phyloP scores from a whole-genome alignment of 2,329 filamentous ascomycete species.

The Monilinia aucupariae region DNA sequence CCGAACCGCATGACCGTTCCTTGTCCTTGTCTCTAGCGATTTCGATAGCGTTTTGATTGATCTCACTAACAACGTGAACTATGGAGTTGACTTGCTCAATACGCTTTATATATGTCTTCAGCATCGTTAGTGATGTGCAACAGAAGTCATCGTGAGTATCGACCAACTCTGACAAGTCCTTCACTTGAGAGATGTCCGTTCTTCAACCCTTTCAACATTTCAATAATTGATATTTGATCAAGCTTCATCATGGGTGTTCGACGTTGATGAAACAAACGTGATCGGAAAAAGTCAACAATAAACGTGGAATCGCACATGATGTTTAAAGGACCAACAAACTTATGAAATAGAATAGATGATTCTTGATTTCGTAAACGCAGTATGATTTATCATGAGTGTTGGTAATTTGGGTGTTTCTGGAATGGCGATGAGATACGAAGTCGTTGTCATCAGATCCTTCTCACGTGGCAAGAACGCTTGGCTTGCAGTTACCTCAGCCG shows the following conservation, averaged over 20 bases:
- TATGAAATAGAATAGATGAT: neutral
- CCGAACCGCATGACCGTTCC: slow-evolving; percentile 19
- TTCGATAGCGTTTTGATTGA: slow-evolving; percentile 23
- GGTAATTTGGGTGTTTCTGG: neutral
- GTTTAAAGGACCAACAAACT: neutral
- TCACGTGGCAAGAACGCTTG: neutral
- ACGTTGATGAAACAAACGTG: neutral
- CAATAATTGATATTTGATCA: neutral
- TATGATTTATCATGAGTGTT: neutral
- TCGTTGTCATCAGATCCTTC: neutral
- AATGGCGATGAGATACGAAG: too few relatives aligned
- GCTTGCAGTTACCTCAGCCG: neutral
- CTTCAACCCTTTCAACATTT: neutral
- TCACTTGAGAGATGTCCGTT: slow-evolving; percentile 7
- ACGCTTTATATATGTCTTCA: slow-evolving; percentile 14
- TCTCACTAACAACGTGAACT: slow-evolving; percentile 18
- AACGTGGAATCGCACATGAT: neutral
- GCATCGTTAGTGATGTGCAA: neutral
- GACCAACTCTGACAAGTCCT: slow-evolving; percentile 10
- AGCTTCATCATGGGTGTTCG: neutral
- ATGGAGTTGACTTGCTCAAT: slow-evolving; percentile 13
- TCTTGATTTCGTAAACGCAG: neutral
- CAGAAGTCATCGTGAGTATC: neutral
- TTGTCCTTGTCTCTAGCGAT: slow-evolving; percentile 23
- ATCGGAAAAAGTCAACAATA: neutral